Evolutionary conservation across 2,329 filamentous ascomycete genomes (phyloP), one percentile per base, ranked within the genome.

Genomic region (Cercospora sojina): DNA sequence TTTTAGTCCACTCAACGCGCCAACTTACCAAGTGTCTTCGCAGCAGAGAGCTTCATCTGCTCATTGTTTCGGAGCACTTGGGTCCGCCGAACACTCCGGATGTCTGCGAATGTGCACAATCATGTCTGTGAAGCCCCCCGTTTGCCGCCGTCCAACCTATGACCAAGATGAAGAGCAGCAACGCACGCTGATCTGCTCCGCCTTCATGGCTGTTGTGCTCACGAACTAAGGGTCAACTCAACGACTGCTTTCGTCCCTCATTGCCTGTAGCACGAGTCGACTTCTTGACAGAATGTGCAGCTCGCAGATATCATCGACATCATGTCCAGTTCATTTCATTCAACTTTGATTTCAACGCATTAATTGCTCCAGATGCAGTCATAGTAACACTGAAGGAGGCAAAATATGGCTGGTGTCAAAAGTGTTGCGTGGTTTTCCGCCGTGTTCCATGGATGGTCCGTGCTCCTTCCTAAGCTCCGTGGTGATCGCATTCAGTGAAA

Each of bases 401-500:
- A 57, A 23, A 35, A 10, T 16, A 23, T 57, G 53, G 47, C 20
- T 53, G 47, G 23, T 27, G n/a, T n/a, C n/a, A n/a, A n/a, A n/a
- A n/a, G 53, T 56, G 51, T 13, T 49, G 51, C 51, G 51, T 31
- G 29, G n/a, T 31, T n/a, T 55, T 55, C 51, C 25, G 51, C 51
- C 10, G 51, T 13, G 25, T 55, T 57, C 53, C 53, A 57, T 57
- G 53, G 3, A 3, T 4, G 53, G 29, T 31, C 53, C 31, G 53
- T 57, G 53, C 53, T 8, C 29, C n/a, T 32, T 35, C 6, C 27
- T 23, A 57, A 57, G 53, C 47, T 53, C 47, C 20, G 60, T 61
- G 59, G 43, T 62, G 47, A 62, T 62, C 53, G 49, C 60, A 56
- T 62, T 12, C 31, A 62, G 29, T 55, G 31, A 41, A 20, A 55